A percentile compares a stretch with the other conserved stretches of the same genome.
Conservation (phyloP, 495 filamentous ascomycete species). For the Xylona heveae region DNA sequence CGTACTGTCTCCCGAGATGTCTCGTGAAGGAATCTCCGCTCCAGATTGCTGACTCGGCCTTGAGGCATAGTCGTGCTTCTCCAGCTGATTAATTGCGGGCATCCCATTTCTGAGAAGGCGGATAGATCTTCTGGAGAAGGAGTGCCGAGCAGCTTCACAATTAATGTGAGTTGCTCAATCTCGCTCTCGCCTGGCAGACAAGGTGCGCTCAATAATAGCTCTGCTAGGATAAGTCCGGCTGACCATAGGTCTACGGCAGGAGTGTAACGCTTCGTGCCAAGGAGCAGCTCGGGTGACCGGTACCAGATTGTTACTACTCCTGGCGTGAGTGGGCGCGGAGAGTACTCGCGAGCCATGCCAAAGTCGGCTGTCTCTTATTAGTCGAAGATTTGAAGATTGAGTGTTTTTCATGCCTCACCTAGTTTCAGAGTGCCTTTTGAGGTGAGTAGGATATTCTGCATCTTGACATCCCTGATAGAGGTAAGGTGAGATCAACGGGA, state of each 20-base stretch:
- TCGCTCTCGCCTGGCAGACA: constrained; percentile 21
- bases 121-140: constrained; percentile 17
- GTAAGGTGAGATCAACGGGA: not conserved
- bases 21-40: constrained; percentile 9
- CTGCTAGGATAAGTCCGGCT: constrained; percentile 22
- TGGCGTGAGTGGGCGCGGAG: constrained; percentile 20
- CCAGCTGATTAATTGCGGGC: constrained; percentile 15
- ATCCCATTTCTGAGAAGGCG: constrained; percentile 12
- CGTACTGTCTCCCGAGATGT: constrained; percentile 12
- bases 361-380: constrained; percentile 18
- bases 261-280: constrained; percentile 19
- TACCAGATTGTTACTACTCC: constrained; percentile 24
- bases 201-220: constrained; percentile 18
- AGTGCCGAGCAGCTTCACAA: constrained; percentile 20
- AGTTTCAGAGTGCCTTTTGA: constrained; percentile 22
- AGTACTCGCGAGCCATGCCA: constrained; percentile 23
- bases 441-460: constrained; percentile 25
- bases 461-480: constrained; percentile 21
- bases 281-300: constrained; percentile 20
- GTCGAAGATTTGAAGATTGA: constrained; percentile 3
- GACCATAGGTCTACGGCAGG: constrained; percentile 23
- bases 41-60: constrained; percentile 13
- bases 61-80: constrained; percentile 9
- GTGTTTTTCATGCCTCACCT: constrained; percentile 10
- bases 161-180: constrained; percentile 20